These are phyloP conservation scores for Cladosporium sp. DNA, from an alignment of 2,329 filamentous ascomycete species.

Conservation along the genomic window DNA sequence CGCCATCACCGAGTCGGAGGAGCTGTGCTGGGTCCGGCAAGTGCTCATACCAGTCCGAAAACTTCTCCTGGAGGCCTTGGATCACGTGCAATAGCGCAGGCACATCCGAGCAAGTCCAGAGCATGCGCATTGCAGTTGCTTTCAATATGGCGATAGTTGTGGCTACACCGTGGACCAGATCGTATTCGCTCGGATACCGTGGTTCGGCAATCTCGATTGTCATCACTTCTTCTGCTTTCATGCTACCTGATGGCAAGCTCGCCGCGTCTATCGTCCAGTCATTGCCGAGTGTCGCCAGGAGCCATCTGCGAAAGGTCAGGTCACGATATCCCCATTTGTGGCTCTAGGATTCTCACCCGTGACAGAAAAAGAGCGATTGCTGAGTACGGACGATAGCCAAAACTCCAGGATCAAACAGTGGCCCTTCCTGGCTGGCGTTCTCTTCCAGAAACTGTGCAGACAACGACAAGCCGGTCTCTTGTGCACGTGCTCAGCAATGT, in stretches of 20 bases:
- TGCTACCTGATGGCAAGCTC: background rate
- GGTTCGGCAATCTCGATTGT: background rate
- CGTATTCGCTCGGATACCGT: background rate
- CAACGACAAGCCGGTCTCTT: background rate
- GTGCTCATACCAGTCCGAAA: constrained; percentile 1
- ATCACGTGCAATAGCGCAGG: background rate
- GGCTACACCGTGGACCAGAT: background rate
- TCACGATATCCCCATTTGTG: background rate
- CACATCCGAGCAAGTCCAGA: background rate
- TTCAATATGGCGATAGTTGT: constrained; percentile 5
- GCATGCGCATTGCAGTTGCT: constrained; percentile 3
- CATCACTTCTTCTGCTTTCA: background rate
- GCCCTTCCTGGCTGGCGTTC: background rate
- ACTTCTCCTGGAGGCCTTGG: background rate
- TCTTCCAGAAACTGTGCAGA: background rate
- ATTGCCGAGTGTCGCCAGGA: constrained; percentile 10
- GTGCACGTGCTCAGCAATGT: background rate
- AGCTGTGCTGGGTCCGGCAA: constrained; percentile 4
- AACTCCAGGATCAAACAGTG: background rate
- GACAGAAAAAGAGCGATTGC: background rate
- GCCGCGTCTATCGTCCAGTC: background rate
- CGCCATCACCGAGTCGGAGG: background rate
- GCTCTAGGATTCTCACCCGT: background rate
- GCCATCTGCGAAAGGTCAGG: background rate
- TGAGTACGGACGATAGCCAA: background rate